Conservation (phyloP, 768 basidiomycete species). For the Mycena polygramma region DNA sequence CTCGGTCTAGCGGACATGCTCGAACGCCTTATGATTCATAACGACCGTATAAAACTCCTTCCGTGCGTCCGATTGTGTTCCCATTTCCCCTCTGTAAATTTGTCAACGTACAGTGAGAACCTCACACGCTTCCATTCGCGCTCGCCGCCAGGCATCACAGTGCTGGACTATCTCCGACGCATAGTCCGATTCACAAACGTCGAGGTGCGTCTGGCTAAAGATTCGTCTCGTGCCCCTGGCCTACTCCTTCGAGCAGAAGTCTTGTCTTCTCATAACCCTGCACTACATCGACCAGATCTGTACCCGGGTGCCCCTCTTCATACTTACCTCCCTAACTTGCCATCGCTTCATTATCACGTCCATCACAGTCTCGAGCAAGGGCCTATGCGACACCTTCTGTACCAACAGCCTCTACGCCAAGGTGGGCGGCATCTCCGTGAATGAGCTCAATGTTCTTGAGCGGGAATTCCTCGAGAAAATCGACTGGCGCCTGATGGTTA, state of each 20-base stretch:
- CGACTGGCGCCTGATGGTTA: conserved; percentile 95
- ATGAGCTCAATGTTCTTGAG: conserved; percentile 95
- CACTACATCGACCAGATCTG: conserved; percentile 97
- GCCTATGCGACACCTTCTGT: conserved; percentile 95
- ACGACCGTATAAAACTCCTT: conserved; percentile 93
- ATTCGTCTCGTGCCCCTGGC: conserved; percentile 8
- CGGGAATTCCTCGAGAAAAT: conserved; percentile 92
- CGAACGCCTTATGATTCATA: conserved; percentile 93
- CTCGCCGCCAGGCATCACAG: conserved; percentile 86
- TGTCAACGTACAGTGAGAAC: conserved; percentile 71
- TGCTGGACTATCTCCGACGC: conserved; percentile 93
- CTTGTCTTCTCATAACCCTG: conserved; percentile 84
- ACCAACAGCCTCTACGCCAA: conserved; percentile 95
- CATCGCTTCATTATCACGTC: conserved; percentile 98
- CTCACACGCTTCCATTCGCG: conserved; percentile 98
- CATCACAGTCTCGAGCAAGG: conserved; percentile 93
- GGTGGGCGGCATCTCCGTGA: conserved; percentile 93
- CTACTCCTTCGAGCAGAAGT: conserved; percentile 62
- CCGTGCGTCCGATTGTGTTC: conserved; percentile 65
- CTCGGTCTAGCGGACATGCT: conserved; percentile 89
- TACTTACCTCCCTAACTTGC: conserved; percentile 94
- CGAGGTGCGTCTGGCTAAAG: conserved; percentile 71
- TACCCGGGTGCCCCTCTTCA: conserved; percentile 87
- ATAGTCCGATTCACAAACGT: conserved; percentile 96
- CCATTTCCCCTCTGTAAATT: neutral